Percentiles rank a stretch among this genome's conserved stretches.
Evolutionary conservation across 2,329 filamentous ascomycete species (phyloP).

Genomic region (Elsinoe perseae): DNA sequence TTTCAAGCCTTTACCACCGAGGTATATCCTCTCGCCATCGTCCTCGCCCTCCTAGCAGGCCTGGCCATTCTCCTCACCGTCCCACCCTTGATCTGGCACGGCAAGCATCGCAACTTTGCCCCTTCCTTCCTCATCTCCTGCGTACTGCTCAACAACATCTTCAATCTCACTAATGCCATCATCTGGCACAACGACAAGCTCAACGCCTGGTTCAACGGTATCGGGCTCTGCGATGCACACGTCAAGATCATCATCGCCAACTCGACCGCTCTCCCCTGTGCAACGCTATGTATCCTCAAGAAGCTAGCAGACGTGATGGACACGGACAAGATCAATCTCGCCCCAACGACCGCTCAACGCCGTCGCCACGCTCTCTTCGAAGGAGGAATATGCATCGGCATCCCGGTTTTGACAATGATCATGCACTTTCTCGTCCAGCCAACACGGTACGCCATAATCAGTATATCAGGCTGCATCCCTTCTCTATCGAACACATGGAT

Average conservation of each 20-base stretch:
- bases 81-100: conserved; percentile 53
- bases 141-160: conserved; percentile 49
- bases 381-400: conserved; percentile 46
- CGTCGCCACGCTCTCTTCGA: conserved; percentile 44
- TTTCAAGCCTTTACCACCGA: background rate
- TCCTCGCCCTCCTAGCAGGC: conserved; percentile 44
- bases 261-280: conserved; percentile 46
- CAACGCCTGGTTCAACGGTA: conserved; percentile 49
- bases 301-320: conserved; percentile 55
- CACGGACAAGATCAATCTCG: conserved; percentile 47
- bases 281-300: conserved; percentile 52
- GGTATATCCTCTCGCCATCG: conserved; percentile 31
- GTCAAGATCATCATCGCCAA: conserved; percentile 50
- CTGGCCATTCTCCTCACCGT: conserved; percentile 47
- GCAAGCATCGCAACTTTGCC: conserved; percentile 53
- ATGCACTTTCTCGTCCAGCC: conserved; percentile 54
- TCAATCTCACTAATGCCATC: conserved; percentile 54
- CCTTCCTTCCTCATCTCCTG: conserved; percentile 51
- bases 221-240: conserved; percentile 57
- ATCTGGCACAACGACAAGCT: conserved; percentile 57
- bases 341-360: conserved; percentile 43
- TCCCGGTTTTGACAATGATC: conserved; percentile 49
- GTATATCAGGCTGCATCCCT: conserved; percentile 52
- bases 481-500: conserved; percentile 51
- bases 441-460: conserved; percentile 50